Evolutionary conservation across 1,284 basidiomycete genomes (phyloP), one percentile per base, ranked within the genome.

Genomic region (Amylostereum chailletii): DNA sequence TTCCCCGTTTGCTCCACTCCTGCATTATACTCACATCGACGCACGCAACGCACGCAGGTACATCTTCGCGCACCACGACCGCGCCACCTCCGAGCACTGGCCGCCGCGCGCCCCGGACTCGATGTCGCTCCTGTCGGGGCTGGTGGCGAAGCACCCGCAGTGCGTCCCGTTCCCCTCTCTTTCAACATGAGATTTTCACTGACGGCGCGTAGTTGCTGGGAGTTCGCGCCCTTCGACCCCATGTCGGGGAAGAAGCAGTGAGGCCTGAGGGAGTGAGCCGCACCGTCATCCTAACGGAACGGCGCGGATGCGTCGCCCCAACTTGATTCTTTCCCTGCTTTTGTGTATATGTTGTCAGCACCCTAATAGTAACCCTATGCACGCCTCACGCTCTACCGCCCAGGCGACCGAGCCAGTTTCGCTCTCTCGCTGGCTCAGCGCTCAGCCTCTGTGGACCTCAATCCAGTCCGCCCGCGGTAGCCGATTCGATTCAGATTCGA

Each of bases 31-130:
- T 9, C 26, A 33, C 38, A 10, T 33, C 34, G 31, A 34, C 19
- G 27, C 30, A 5, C 1, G 5, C 10, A 19, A 5, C 26, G 36
- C 8, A 9, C 19, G 31, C 45, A 56, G 55, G 32, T 57, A 50
- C 41, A 51, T 57, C 7, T 45, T 49, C 32, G 47, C 55, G 37
- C 55, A 57, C 44, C 55, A 57, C 34, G 55, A 57, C 33, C 49
- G 27, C 31, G 39, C 45, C 27, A 57, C 46, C 26, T 57, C 54
- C 11, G 33, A 10, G 6, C 36, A 48, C 37, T 57, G 55, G 55
- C 55, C 52, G n/a, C 29, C 40, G 27, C 42, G 44, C 1, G 51
- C 32, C 27, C 38, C 39, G 10, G 50, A 54, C 34, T 36, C 27
- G 26, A 42, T 49, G 43, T 27, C 48, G 4, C 38, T 32, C 4